phyloP scores from a whole-genome alignment of 2,329 filamentous ascomycete genomes.

The Ramularia endophylla region DNA sequence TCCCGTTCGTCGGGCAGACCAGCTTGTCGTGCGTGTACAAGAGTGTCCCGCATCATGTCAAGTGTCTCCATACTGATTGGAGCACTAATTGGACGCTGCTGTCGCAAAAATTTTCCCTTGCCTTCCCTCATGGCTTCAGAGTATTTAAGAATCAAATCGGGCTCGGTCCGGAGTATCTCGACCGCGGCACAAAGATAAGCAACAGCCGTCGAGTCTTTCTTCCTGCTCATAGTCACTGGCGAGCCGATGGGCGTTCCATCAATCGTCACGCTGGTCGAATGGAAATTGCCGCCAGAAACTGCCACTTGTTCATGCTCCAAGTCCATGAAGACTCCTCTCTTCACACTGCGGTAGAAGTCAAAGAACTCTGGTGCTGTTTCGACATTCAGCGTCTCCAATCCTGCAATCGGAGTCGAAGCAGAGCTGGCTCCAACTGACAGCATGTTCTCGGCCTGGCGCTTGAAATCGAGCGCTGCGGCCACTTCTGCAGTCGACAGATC shows the following conservation, averaged over 20 bases:
- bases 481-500: slow-evolving; percentile 29
- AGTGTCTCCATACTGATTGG: slow-evolving; percentile 27
- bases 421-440: slow-evolving; percentile 5
- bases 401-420: neutral
- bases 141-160: slow-evolving; percentile 31
- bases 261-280: slow-evolving; percentile 24
- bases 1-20: slow-evolving; percentile 30
- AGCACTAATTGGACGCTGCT: slow-evolving; percentile 26
- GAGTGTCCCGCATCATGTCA: slow-evolving; percentile 32
- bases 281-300: slow-evolving; percentile 2
- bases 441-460: slow-evolving; percentile 32
- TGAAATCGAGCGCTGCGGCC: slow-evolving; percentile 35
- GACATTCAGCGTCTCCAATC: slow-evolving; percentile 23
- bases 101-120: slow-evolving; percentile 29
- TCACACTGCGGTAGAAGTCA: slow-evolving; percentile 28
- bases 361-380: slow-evolving; percentile 36
- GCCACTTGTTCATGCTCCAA: slow-evolving; percentile 13
- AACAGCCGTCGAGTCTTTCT: slow-evolving; percentile 31
- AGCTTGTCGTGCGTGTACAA: slow-evolving; percentile 29
- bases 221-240: slow-evolving; percentile 27
- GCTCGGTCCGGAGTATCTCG: slow-evolving; percentile 28
- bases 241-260: slow-evolving; percentile 26
- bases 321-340: slow-evolving; percentile 16
- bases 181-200: slow-evolving; percentile 36
- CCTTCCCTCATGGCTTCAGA: slow-evolving; percentile 28